Base-by-base conservation (phyloP, 192 early-diverging fungal genomes). In the Linnemannia zychae region DNA sequence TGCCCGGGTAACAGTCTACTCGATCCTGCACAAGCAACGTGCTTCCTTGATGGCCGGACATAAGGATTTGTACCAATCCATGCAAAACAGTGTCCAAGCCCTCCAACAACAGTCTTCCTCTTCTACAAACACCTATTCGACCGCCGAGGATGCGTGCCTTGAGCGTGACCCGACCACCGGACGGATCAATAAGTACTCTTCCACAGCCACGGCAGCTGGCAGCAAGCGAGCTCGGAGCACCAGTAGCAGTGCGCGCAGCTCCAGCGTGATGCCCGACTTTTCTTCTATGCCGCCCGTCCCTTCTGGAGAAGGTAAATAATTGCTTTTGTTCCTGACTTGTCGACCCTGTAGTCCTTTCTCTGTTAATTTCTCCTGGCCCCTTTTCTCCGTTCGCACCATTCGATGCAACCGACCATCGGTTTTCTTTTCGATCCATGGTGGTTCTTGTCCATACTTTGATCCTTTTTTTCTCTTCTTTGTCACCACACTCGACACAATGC, bases 31-130 rank as follows among this genome's bases (percentile, higher is more conserved):
- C 70, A 85, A 85, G 50, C 83, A 85, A 40, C 77, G 83, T 33
- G 83, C 83, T 3, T 85, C 83, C n/a, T 34, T 85, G 46, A 85
- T 85, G 83, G 83, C 73, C 16, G 83, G 83, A 9, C 77, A 79
- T n/a, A 82, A 77, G 40, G 81, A 82, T 60, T 48, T 82, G 20
- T 77, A 82, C 65, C 74, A 77, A n/a, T 67, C 75, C 20, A 82
- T 77, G 36, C 81, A 82, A 13, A 68, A 68, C 69, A 67, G 75
- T 17, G 22, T 65, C 20, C 70, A 40, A 33, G 74, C 47, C 33
- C 46, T 71, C 24, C 69, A 67, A 34, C 63, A 76, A n/a, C 46
- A 36, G 15, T 40, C 63, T 2, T 46, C 72, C 13, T 48, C 76
- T 1, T 65, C 76, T 11, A 74, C 79, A 0, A 80, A 74, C 50